Conservation (phyloP, 148 eudicot genomes). For the Rhododendron molle region DNA sequence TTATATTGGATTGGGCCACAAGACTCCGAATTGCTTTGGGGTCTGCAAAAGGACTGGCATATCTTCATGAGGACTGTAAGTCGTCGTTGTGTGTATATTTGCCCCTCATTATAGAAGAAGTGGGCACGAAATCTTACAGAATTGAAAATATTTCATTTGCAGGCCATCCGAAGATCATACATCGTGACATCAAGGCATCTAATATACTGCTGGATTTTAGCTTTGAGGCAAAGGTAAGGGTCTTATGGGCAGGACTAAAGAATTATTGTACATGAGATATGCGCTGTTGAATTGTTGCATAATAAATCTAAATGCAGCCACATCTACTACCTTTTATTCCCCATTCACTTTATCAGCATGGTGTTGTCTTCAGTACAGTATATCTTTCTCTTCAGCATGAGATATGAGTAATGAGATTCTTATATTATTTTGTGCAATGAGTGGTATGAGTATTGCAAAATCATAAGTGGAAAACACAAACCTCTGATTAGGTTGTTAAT, state of each 20-base stretch:
- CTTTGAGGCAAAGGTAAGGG: conserved; percentile 88
- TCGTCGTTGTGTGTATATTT: conserved; percentile 7
- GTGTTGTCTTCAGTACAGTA: neutral
- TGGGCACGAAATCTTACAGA: neutral
- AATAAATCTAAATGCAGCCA: neutral
- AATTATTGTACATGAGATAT: neutral
- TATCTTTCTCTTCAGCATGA: neutral
- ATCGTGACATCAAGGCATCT: conserved; percentile 92
- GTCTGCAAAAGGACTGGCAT: conserved; percentile 80
- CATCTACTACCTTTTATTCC: neutral
- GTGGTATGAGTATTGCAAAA: neutral
- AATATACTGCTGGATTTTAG: conserved; percentile 82
- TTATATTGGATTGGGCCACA: conserved; percentile 57
- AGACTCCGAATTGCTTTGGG: conserved; percentile 74
- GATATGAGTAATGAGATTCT: neutral
- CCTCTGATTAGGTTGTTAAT: neutral
- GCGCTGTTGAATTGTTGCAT: neutral
- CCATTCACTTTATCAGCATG: neutral
- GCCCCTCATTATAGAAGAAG: neutral
- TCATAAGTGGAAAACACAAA: neutral
- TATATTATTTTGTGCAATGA: neutral
- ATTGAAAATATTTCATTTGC: conserved; percentile 16
- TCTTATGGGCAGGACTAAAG: neutral
- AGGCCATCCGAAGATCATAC: conserved; percentile 99
- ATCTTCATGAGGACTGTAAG: conserved; percentile 82